These are phyloP conservation scores for Dichotomopilus funicola DNA, from an alignment of 2,329 filamentous ascomycete species.

Conservation along the genomic window DNA sequence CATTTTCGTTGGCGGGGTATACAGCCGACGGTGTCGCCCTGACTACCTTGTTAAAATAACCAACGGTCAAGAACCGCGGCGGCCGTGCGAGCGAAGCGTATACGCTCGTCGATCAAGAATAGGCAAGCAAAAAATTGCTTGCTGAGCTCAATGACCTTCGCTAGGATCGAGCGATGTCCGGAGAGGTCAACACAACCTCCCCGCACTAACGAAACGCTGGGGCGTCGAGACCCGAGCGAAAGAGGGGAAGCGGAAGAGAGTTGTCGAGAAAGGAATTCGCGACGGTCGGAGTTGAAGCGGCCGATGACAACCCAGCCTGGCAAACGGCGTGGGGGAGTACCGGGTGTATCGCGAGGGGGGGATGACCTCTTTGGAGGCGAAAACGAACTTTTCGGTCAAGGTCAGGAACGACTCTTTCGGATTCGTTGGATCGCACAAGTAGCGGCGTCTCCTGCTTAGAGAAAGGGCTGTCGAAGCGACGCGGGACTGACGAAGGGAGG, in stretches of 20 bases:
- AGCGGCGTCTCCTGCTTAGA: slow-evolving; percentile 1
- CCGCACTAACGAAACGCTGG: slow-evolving; percentile 17
- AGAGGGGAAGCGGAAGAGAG: neutral
- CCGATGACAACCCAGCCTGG: neutral
- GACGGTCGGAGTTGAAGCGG: slow-evolving; percentile 1
- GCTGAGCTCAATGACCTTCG: slow-evolving; percentile 9
- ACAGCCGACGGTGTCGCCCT: too few species aligned
- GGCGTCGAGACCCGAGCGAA: slow-evolving; percentile 1
- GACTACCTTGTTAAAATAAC: too few species aligned
- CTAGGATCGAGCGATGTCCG: slow-evolving; percentile 19
- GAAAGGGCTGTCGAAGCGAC: slow-evolving; percentile 1
- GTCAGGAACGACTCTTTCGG: slow-evolving; percentile 1
- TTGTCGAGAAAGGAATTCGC: neutral
- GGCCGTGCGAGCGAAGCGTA: slow-evolving; percentile 2
- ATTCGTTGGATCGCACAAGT: slow-evolving; percentile 9
- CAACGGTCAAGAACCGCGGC: slow-evolving; percentile 4
- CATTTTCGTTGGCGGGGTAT: slow-evolving; percentile 34
- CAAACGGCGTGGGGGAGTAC: neutral
- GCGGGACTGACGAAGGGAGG: slow-evolving; percentile 1
- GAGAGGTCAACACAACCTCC: slow-evolving; percentile 22
- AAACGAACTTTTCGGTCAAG: neutral
- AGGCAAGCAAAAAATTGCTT: slow-evolving; percentile 14
- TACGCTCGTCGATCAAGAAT: slow-evolving; percentile 3
- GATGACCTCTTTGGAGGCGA: neutral
- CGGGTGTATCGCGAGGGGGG: neutral